Base-by-base conservation (phyloP, 352 stramenopile genomes). In the Pythium scleroteichum region DNA sequence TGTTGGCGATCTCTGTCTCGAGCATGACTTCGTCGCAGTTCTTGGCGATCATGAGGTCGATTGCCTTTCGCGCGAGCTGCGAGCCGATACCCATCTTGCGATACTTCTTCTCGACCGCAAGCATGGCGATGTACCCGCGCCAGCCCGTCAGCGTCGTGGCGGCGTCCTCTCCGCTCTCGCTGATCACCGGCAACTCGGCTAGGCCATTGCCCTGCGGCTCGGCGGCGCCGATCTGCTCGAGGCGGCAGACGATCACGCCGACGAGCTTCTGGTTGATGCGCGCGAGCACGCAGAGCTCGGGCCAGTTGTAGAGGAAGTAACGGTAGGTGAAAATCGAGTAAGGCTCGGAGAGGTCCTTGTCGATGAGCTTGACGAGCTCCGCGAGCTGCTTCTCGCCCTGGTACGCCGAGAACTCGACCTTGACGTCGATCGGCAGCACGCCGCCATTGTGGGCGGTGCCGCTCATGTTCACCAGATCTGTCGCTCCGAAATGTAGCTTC, bases 271-370 rank as follows among this genome's bases (percentile, higher is more conserved):
- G 78, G 51, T 92, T 83, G 55, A 92, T 71, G 14, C 82, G 80
- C 45, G 86, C 93, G 40, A 97, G 69, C 41, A 98, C 78, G 53
- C 91, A 98, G 45, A 98, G 76, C 49, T 97, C 75, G 17, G 94
- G 94, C 93, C 93, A 98, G 67, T 96, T 97, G 73, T 94, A 94
- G 48, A 98, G 76, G 68, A 98, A 98, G 69, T 98, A 98, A n/a
- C 94, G 85, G 74, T 98, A 98, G 51, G 94, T 98, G 76, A 97
- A 98, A 59, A 98, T 92, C 24, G 89, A 97, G 76, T 98, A 98
- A 10, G 94, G 94, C 73, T 98, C 94, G 3, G 85, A 97, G 29
- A 98, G 78, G 59, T 98, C 94, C 72, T 96, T 96, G 69, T 97
- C 89, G 53, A 98, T 96, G 47, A 98, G 85, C 59, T 86, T 87